Conservation (phyloP, 306 rosid species). For the Clitoria ternatea region DNA sequence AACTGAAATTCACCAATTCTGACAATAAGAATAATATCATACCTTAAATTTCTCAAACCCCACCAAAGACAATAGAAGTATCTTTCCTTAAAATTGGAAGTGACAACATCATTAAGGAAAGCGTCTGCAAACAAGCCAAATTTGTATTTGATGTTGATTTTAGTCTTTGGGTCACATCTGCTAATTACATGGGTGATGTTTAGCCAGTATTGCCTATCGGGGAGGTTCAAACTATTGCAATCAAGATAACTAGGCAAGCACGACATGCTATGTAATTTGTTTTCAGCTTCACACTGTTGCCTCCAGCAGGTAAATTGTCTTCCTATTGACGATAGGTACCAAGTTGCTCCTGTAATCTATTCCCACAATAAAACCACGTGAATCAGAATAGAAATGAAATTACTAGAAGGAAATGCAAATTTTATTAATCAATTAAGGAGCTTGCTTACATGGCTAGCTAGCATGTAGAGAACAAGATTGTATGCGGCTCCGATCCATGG, state of each 20-base stretch:
- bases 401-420: not conserved
- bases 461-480: constrained; percentile 78
- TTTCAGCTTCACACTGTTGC: constrained; percentile 48
- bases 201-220: constrained; percentile 60
- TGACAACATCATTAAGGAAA: constrained; percentile 57
- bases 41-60: constrained; percentile 79
- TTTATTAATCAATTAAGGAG: not conserved
- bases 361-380: not conserved
- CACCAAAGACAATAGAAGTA: constrained; percentile 54
- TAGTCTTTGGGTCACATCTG: constrained; percentile 46
- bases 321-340: constrained; percentile 75
- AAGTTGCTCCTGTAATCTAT: constrained; percentile 75
- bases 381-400: not conserved
- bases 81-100: constrained; percentile 51
- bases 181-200: constrained; percentile 48
- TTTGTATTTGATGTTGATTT: constrained; percentile 39
- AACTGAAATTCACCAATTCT: not conserved
- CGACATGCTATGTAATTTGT: constrained; percentile 23
- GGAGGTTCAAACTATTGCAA: constrained; percentile 36
- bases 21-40: not conserved
- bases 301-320: constrained; percentile 79
- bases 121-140: constrained; percentile 87
- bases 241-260: constrained; percentile 63
- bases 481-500: constrained; percentile 96
- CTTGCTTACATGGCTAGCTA: constrained; percentile 80